phyloP scores from a whole-genome alignment of 2,329 filamentous ascomycete species.

The Talaromyces marneffei region DNA sequence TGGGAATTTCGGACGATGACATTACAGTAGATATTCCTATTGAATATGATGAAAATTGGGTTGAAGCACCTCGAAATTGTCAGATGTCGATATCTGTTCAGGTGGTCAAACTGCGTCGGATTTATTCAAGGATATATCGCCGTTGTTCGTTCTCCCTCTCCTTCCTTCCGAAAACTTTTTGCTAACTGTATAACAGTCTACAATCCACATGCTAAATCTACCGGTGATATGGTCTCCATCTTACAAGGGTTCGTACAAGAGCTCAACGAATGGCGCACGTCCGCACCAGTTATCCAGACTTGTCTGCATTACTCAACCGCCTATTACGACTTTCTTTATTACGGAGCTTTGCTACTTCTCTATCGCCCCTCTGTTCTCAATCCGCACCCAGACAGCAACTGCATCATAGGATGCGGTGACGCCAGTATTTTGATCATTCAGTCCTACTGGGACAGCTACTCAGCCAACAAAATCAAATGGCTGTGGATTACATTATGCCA shows the following conservation, averaged over 20 bases:
- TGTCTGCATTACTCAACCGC: slow-evolving; percentile 37
- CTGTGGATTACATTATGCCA: slow-evolving; percentile 38
- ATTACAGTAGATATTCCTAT: slow-evolving; percentile 35
- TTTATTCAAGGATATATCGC: slow-evolving; percentile 36
- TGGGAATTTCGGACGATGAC: slow-evolving; percentile 39
- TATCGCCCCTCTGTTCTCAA: slow-evolving; percentile 36
- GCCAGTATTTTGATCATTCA: slow-evolving; percentile 35
- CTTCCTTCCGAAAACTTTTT: neutral
- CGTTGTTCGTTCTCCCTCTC: slow-evolving; percentile 25
- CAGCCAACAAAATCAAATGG: slow-evolving; percentile 36
- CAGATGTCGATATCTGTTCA: slow-evolving; percentile 36
- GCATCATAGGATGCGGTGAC: slow-evolving; percentile 35
- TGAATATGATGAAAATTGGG: slow-evolving; percentile 37
- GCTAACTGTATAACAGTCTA: slow-evolving; percentile 25
- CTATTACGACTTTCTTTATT: slow-evolving; percentile 38
- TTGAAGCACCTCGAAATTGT: slow-evolving; percentile 31
- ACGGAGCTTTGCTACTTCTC: slow-evolving; percentile 34
- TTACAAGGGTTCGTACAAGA: slow-evolving; percentile 32
- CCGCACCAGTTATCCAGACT: slow-evolving; percentile 31
- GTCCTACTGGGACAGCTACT: slow-evolving; percentile 37
- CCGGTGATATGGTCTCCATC: slow-evolving; percentile 23
- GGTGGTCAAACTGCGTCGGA: slow-evolving; percentile 31
- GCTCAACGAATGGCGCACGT: slow-evolving; percentile 35
- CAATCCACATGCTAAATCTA: slow-evolving; percentile 26
- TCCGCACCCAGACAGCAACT: slow-evolving; percentile 31